Evolutionary conservation across 176 grass and related monocot genomes (phyloP).

Genomic region (Urochloa ruziziensis): DNA sequence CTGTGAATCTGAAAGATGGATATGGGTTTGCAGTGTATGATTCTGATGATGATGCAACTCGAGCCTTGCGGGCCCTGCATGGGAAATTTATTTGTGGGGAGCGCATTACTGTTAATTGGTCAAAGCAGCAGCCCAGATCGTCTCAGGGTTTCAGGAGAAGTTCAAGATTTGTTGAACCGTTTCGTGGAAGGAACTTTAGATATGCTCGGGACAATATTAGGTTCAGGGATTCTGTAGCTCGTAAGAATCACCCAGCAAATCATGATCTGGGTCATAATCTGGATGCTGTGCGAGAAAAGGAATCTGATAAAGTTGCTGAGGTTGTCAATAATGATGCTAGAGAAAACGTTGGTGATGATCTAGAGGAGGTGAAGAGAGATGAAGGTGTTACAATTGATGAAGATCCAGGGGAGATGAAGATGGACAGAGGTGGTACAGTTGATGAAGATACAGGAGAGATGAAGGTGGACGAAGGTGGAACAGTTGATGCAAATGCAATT

Average conservation of each 20-base stretch:
- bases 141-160: constrained; percentile 30
- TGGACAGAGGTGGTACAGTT: constrained; percentile 1
- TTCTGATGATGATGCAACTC: constrained; percentile 42
- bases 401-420: constrained; percentile 9
- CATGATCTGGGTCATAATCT: constrained; percentile 1
- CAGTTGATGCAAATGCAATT: constrained; percentile 22
- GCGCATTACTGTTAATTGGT: constrained; percentile 59
- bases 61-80: constrained; percentile 36
- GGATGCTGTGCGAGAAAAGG: constrained; percentile 27
- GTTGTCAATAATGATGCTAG: background rate
- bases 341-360: constrained; percentile 25
- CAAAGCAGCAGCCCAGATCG: constrained; percentile 45
- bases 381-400: constrained; percentile 17
- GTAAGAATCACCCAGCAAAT: constrained; percentile 6
- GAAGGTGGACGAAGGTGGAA: constrained; percentile 22
- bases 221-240: constrained; percentile 16
- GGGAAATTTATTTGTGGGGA: constrained; percentile 45
- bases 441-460: constrained; percentile 13
- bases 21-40: constrained; percentile 64
- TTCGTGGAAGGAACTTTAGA: constrained; percentile 15
- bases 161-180: constrained; percentile 25
- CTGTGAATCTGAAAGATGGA: constrained; percentile 45
- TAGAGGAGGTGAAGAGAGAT: constrained; percentile 17
- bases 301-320: background rate
- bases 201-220: constrained; percentile 27